A percentile compares a stretch with the other conserved stretches of the same genome.
These are phyloP conservation scores for Turnera subulata DNA, from an alignment of 345 rosid genomes.

Conservation along the genomic window DNA sequence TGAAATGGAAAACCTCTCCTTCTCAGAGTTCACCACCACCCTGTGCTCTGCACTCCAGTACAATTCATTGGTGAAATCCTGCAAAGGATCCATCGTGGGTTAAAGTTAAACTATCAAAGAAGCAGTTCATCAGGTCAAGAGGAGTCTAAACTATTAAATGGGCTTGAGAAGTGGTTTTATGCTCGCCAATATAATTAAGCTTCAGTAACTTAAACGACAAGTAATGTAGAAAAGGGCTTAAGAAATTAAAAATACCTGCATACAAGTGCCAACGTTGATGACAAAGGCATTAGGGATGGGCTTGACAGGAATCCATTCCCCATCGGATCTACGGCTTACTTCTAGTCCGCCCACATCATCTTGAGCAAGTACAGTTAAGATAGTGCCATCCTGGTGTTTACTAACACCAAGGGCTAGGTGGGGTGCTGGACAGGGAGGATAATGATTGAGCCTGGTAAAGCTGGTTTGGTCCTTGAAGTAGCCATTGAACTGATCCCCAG, in stretches of 20 bases:
- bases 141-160: too few relatives aligned
- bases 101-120: too few relatives aligned
- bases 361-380: constrained; percentile 66
- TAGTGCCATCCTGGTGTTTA: constrained; percentile 54
- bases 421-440: constrained; percentile 36
- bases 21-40: constrained; percentile 52
- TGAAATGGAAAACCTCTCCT: constrained; percentile 58
- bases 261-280: constrained; percentile 63
- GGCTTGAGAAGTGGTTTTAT: too few relatives aligned
- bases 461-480: constrained; percentile 30
- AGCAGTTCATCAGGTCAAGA: too few relatives aligned
- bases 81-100: too few relatives aligned
- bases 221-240: too few relatives aligned
- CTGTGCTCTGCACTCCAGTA: constrained; percentile 68
- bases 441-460: constrained; percentile 28
- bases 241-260: constrained; percentile 52
- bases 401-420: constrained; percentile 34
- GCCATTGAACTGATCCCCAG: constrained; percentile 17
- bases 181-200: too few relatives aligned
- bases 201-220: too few relatives aligned
- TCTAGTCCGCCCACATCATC: constrained; percentile 83
- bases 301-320: constrained; percentile 62
- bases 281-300: constrained; percentile 56
- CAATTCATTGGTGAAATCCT: too few relatives aligned
- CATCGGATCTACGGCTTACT: constrained; percentile 61